Percentiles rank a stretch among this genome's conserved stretches.
Evolutionary conservation across 139 green algal genomes (phyloP).

Genomic region (Chlamydomonas incerta): DNA sequence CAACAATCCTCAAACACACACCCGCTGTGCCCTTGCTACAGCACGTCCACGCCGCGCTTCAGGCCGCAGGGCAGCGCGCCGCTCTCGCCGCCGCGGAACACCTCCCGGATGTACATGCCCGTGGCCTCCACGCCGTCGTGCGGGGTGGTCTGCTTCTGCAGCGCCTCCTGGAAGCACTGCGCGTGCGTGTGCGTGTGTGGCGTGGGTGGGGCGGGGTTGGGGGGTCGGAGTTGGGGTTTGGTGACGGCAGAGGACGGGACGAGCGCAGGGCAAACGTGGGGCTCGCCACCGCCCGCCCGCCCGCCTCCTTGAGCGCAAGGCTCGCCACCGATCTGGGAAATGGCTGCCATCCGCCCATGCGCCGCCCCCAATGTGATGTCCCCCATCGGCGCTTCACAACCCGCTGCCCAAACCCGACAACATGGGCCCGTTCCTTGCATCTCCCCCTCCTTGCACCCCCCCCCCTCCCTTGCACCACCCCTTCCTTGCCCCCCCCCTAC

Average conservation of each 20-base stretch:
- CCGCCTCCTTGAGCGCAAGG: too few species aligned
- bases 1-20: too few species aligned
- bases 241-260: too few species aligned
- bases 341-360: too few species aligned
- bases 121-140: slow-evolving; percentile 70
- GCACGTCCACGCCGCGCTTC: slow-evolving; percentile 43
- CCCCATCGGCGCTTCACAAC: too few species aligned
- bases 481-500: neutral
- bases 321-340: too few species aligned
- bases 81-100: slow-evolving; percentile 6
- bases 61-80: slow-evolving; percentile 44
- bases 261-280: too few species aligned
- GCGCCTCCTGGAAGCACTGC: slow-evolving; percentile 43
- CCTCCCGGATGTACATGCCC: slow-evolving; percentile 68
- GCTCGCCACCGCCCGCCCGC: too few species aligned
- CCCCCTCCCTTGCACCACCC: neutral
- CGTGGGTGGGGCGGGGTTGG: neutral
- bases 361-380: too few species aligned
- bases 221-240: neutral
- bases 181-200: neutral
- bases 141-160: slow-evolving; percentile 54
- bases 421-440: too few species aligned
- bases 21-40: slow-evolving; percentile 14
- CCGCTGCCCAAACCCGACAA: too few species aligned
- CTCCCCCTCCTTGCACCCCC: too few species aligned